phyloP scores from a whole-genome alignment of 148 eudicot genomes.

The Camellia granthamiana region DNA sequence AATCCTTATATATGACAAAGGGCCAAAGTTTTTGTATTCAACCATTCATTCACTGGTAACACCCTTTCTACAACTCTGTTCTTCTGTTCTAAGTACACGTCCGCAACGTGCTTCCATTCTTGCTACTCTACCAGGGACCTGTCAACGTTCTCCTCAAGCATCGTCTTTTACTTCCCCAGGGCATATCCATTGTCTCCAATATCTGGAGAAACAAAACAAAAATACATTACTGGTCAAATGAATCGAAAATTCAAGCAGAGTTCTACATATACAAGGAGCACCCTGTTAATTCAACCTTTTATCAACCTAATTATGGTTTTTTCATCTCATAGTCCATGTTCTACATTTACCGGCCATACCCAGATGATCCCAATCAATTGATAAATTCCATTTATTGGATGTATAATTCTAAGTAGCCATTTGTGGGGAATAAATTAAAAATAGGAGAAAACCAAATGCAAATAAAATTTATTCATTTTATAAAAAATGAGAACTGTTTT shows the following conservation, averaged over 20 bases:
- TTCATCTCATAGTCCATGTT: background rate
- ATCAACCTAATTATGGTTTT: background rate
- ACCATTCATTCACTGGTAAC: background rate
- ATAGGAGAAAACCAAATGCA: no score
- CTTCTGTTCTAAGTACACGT: background rate
- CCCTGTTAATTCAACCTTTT: background rate
- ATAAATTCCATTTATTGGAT: no score
- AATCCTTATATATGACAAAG: background rate
- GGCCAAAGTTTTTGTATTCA: background rate
- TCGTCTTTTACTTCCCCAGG: conserved; percentile 32
- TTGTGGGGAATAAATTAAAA: no score
- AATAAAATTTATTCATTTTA: no score
- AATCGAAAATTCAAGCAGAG: background rate
- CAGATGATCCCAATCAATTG: no score
- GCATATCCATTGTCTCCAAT: conserved; percentile 22
- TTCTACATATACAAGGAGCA: background rate
- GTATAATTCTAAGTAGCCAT: no score
- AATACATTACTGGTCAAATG: background rate
- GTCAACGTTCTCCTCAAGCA: conserved; percentile 48
- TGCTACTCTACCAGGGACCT: conserved; percentile 44
- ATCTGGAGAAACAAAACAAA: conserved; percentile 21
- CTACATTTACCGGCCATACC: background rate
- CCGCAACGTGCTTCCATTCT: background rate
- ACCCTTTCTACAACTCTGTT: background rate
- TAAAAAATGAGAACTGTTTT: no score